Evolutionary conservation across 495 filamentous ascomycete genomes (phyloP), one percentile per base, ranked within the genome.

Genomic region (Ramalina intermedia): DNA sequence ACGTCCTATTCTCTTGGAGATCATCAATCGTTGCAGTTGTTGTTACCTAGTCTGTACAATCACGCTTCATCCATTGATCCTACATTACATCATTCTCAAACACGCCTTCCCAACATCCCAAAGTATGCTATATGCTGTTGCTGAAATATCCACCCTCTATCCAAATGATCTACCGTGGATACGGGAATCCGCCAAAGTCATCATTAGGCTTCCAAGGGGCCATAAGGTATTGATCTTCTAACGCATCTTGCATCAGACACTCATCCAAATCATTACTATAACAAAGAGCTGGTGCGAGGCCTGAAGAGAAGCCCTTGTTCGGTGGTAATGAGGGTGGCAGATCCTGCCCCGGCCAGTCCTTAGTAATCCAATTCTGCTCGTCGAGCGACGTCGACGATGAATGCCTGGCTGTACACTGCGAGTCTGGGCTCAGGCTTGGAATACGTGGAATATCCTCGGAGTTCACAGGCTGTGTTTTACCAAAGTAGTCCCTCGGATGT

Each of bases 401-500:
- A 16, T 27, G 13, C 16, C 21, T 16, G 13, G 26, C 16, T 6
- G 24, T 35, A 13, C 26, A 1, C n/a, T 36, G 29, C 8, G 39
- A 41, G 37, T 35, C 44, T 16, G 44, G 44, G 21, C 44, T 47
- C 9, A 47, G 33, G n/a, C 44, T 47, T 27, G 24, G 47, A 33
- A 39, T 26, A n/a, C 23, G 43, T 18, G 11, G 16, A 26, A 12
- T 11, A n/a, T 17, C 36, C 14, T 39, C 23, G 14, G 39, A 40
- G 37, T 45, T 37, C 35, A 36, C 21, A 37, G 43, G 24, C 39
- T 50, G 12, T 16, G 52, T n/a, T 39, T 26, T 26, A 45, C 37
- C 13, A 43, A 41, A n/a, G 44, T 51, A 35, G 46, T 40, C 43
- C 47, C n/a, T 27, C 26, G 44, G 48, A 38, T 43, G 50, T 2